These are phyloP conservation scores for Globisporangium alternatum DNA, from an alignment of 352 stramenopile genomes.

Conservation along the genomic window DNA sequence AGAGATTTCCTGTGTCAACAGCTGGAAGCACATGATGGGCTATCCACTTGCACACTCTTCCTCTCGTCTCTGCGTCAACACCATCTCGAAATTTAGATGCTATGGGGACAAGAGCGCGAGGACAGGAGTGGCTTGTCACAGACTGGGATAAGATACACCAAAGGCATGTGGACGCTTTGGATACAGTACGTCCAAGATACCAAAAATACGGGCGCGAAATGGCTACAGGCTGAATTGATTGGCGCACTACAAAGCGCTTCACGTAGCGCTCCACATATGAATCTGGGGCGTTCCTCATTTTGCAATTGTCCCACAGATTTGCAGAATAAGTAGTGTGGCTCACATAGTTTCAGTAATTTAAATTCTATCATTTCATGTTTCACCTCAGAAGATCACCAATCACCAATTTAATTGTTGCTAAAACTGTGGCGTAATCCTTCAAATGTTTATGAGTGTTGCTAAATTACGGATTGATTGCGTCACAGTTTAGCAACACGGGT, in stretches of 20 bases:
- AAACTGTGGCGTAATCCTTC: no score
- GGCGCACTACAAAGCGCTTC: not conserved
- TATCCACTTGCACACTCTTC: not conserved
- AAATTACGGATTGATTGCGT: no score
- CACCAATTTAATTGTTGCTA: no score
- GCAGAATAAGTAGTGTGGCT: no score
- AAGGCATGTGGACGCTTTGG: not conserved
- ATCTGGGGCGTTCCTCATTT: not conserved
- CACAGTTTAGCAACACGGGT: no score
- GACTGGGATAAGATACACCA: not conserved
- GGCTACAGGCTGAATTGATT: not conserved
- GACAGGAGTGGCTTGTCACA: not conserved
- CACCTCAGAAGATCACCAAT: no score
- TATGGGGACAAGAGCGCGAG: not conserved
- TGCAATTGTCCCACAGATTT: not conserved
- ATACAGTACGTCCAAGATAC: constrained; percentile 1
- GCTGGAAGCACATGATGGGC: not conserved
- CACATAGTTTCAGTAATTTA: no score
- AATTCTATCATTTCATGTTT: no score
- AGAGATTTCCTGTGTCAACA: not conserved
- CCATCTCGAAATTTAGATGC: not conserved
- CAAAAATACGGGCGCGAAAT: not conserved
- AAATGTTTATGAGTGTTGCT: no score
- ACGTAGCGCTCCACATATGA: not conserved
- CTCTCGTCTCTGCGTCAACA: constrained; percentile 1